Percentiles rank a stretch among this genome's conserved stretches.
Evolutionary conservation across 345 rosid genomes (phyloP).

Genomic region (Lumnitzera littorea): DNA sequence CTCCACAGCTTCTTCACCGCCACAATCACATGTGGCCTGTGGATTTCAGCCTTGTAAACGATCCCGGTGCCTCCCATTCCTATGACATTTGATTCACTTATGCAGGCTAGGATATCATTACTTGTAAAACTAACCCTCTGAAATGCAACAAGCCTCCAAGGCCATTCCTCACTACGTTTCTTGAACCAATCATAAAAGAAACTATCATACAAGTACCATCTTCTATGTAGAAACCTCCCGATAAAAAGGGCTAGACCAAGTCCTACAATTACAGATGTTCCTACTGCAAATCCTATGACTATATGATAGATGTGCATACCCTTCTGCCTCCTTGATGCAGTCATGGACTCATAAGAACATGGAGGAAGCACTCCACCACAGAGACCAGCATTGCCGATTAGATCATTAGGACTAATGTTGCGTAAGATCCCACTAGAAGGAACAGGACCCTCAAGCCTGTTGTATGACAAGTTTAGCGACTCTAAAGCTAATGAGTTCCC

Average conservation of each 20-base stretch:
- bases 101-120: constrained; percentile 58
- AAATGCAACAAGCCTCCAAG: constrained; percentile 84
- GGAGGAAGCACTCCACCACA: constrained; percentile 64
- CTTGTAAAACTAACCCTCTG: constrained; percentile 71
- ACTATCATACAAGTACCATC: constrained; percentile 68
- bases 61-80: constrained; percentile 95
- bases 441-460: constrained; percentile 63
- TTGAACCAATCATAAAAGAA: constrained; percentile 43
- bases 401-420: constrained; percentile 60
- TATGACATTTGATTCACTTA: constrained; percentile 69
- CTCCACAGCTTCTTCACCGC: constrained; percentile 95
- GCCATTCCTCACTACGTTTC: constrained; percentile 67
- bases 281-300: constrained; percentile 43
- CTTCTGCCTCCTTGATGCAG: constrained; percentile 14
- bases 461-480: constrained; percentile 67
- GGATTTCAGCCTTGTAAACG: constrained; percentile 83
- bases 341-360: constrained; percentile 32
- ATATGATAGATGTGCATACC: constrained; percentile 45
- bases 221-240: constrained; percentile 50
- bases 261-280: constrained; percentile 37
- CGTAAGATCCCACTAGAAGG: constrained; percentile 50
- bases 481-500: constrained; percentile 76
- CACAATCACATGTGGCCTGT: constrained; percentile 47
- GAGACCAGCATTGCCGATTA: constrained; percentile 64
- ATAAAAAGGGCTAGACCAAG: constrained; percentile 40